phyloP scores from a whole-genome alignment of 345 rosid species.

The Triadica sebifera region DNA sequence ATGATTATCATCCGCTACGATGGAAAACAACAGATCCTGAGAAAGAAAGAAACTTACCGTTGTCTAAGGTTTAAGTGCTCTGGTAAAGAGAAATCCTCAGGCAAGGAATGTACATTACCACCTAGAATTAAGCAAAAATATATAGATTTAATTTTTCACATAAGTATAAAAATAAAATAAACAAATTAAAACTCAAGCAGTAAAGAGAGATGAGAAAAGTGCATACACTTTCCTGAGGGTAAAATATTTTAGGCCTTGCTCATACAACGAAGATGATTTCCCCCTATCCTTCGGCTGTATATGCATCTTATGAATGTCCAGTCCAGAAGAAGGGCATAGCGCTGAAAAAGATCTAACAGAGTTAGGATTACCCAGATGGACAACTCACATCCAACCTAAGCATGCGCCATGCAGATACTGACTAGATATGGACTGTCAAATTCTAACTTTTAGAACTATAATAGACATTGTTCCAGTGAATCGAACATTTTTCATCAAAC shows the following conservation, averaged over 20 bases:
- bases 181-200: neutral
- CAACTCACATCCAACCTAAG: conserved; percentile 7
- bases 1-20: neutral
- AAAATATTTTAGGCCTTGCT: conserved; percentile 82
- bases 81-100: conserved; percentile 72
- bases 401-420: too few relatives aligned
- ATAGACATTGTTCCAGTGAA: neutral
- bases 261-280: conserved; percentile 55
- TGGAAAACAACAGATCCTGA: neutral
- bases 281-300: conserved; percentile 61
- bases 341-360: neutral
- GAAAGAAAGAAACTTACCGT: conserved; percentile 39
- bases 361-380: neutral
- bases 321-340: neutral
- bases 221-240: conserved; percentile 77
- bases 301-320: conserved; percentile 17
- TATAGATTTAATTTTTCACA: neutral
- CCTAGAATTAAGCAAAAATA: conserved; percentile 39
- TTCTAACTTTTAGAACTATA: neutral
- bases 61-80: conserved; percentile 68
- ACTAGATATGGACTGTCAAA: neutral
- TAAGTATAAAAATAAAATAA: neutral
- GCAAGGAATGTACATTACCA: conserved; percentile 96
- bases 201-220: neutral
- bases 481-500: neutral